Evolutionary conservation across 257 asterid species (phyloP), one percentile per base, ranked within the genome.

Genomic region (Primulina tabacum): DNA sequence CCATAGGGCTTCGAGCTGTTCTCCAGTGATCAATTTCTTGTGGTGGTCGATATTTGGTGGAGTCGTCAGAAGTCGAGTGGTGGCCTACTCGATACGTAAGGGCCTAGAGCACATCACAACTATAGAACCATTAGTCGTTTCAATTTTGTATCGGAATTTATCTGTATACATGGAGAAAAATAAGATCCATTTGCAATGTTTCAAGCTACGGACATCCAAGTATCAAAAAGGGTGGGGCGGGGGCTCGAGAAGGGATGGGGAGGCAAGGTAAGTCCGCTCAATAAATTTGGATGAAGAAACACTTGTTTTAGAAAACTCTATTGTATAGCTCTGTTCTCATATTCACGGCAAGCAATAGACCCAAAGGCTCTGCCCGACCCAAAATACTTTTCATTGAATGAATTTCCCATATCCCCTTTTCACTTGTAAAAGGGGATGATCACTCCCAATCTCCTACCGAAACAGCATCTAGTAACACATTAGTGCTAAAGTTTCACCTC

Each of bases 21-120:
- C 34, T 86, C 99, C 97, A 94, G 72, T 86, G 87, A 37, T 90
- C 92, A 2, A 94, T 94, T 77, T 94, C 99, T 8, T 79, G 37
- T 10, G 71, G 8, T 6, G 90, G 57, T 34, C 99, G 86, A 21
- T 94, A 94, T 77, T 88, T 94, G 71, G 99, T 90, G 24, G 99
- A 93, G 62, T 93, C 97, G 60, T 90, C 97, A 1, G 99, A 90
- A 14, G 97, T 90, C 2, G 99, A 89, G 80, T 90, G 97, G 82
- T 93, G 99, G 6, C 97, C 88, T 7, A 89, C 96, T 67, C 97
- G 83, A 71, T 93, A 93, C 1, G 96, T 82, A 11, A 90, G 86
- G 66, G 94, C 89, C 96, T 92, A 62, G 5, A 32, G 38, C 0
- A 67, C 62, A 62, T 56, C 7, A 30, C 30, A 20, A 64, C 26